Evolutionary conservation across 768 basidiomycete species (phyloP).

Genomic region (Calvatia gigantea): DNA sequence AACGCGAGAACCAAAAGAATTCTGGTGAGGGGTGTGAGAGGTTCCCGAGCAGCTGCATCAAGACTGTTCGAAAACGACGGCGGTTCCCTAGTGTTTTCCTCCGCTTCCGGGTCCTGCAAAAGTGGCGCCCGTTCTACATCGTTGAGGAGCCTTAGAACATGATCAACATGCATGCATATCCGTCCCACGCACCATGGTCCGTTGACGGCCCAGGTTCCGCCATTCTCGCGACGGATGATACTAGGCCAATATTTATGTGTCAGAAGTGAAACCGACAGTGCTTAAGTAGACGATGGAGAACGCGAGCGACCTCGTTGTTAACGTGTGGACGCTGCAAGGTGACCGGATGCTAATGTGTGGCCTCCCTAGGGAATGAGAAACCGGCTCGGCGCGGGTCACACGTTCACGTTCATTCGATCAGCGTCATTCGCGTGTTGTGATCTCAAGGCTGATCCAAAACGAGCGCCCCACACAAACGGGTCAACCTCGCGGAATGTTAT

Average conservation of each 20-base stretch:
- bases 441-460: too few species aligned
- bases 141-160: background rate
- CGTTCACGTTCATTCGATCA: background rate
- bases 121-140: constrained; percentile 62
- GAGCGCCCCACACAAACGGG: too few species aligned
- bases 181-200: constrained; percentile 45
- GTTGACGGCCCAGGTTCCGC: constrained; percentile 51
- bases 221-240: constrained; percentile 38
- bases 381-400: constrained; percentile 4
- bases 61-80: constrained; percentile 43
- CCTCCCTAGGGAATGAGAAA: too few species aligned
- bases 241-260: background rate
- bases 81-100: constrained; percentile 20
- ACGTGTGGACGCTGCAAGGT: constrained; percentile 15
- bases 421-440: too few species aligned
- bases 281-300: constrained; percentile 4
- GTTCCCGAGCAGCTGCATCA: constrained; percentile 62
- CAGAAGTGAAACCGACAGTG: background rate
- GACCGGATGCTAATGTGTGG: background rate
- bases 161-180: constrained; percentile 8
- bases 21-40: constrained; percentile 81
- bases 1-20: constrained; percentile 74
- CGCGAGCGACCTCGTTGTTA: constrained; percentile 14
- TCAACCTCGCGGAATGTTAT: too few species aligned
- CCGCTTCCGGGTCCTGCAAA: constrained; percentile 46